Evolutionary conservation across 2,329 filamentous ascomycete species (phyloP), one percentile per base, ranked within the genome.

Genomic region (Diplodia scrobiculata): DNA sequence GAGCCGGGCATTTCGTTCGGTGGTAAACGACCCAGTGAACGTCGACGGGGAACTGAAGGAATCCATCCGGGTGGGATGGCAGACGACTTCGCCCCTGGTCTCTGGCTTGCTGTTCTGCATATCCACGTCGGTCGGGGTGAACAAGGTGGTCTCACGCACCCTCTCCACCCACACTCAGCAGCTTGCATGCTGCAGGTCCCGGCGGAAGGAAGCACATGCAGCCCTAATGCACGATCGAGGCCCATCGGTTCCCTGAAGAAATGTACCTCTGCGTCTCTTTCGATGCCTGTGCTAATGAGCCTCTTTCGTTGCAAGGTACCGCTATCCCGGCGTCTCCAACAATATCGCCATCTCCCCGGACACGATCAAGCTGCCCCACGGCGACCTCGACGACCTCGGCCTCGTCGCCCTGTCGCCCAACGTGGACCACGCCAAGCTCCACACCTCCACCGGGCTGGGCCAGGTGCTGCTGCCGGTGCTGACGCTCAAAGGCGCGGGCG

Each of bases 251-350:
- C 14, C 19, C 4, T 64, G 60, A 53, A 50, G 47, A 64, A 17
- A 64, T 9, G 2, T 11, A 32, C 47, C 17, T 25, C 11, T 21
- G 10, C 19, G 11, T 50, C 4, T 32, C 13, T 52, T 32, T 17
- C 21, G 47, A n/a, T 60, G 10, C 27, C 27, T 19, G 45, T 34
- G 58, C 41, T 50, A 51, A 63, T 51, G 17, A 21, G 53, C 34
- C 34, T 34, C 27, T 9, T 36, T 38, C 3, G n/a, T 45, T 32
- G 11, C 47, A 32, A 84, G 81, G 62, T 86, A 86, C 73, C 82
- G 86, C 74, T 86, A 86, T 73, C 86, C 86, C 1, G 85, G 83
- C 47, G 86, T 88, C 19, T 86, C 85, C 11, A 88, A 88, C 78
- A 84, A 85, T 70, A 79, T 88, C 70, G 81, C 81, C 69, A 80